These are phyloP conservation scores for Brettanomyces sp. DNA, from an alignment of 805 yeast genomes.

Conservation along the genomic window DNA sequence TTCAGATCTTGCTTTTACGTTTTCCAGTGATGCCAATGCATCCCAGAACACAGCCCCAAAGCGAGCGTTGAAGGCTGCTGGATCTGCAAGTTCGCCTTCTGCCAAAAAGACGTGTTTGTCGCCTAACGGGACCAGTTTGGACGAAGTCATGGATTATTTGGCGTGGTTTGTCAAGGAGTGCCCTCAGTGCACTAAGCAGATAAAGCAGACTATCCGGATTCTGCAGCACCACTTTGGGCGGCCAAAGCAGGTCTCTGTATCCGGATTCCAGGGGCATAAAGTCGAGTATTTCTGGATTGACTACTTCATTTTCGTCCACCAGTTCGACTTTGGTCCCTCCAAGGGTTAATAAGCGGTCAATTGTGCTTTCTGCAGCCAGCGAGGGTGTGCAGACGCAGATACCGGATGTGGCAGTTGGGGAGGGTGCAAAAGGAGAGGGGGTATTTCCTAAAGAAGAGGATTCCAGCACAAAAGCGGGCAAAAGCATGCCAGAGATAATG, in stretches of 20 bases:
- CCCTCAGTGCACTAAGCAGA: background rate
- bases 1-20: background rate
- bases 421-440: too few relatives aligned
- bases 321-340: background rate
- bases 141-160: conserved; percentile 10
- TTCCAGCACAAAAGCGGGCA: too few relatives aligned
- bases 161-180: conserved; percentile 10
- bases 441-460: too few relatives aligned
- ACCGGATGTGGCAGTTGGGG: too few relatives aligned
- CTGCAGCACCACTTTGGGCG: background rate
- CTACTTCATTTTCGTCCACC: too few relatives aligned
- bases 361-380: background rate
- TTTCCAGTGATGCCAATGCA: background rate
- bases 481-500: too few relatives aligned
- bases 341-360: background rate
- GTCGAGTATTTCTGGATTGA: too few relatives aligned
- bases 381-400: background rate
- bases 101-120: background rate
- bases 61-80: background rate
- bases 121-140: conserved; percentile 10
- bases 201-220: background rate
- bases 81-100: too few relatives aligned
- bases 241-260: background rate
- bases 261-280: background rate
- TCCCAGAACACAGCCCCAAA: background rate